phyloP scores from a whole-genome alignment of 2,329 filamentous ascomycete genomes.

The Microdochium paspali region DNA sequence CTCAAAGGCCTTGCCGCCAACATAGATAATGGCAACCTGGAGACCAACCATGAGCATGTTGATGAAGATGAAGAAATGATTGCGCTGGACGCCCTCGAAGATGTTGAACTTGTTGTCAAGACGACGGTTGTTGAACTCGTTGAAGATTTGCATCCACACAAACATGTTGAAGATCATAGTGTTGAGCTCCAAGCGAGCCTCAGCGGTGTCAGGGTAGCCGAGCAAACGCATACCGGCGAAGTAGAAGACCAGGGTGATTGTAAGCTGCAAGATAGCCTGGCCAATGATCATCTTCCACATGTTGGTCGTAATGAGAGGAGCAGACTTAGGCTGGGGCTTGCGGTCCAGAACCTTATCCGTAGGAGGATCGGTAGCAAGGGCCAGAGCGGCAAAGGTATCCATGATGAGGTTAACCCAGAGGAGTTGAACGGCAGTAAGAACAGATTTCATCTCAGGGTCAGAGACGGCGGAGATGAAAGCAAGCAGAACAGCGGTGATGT shows the following conservation, averaged over 20 bases:
- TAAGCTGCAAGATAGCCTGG: constrained; percentile 50
- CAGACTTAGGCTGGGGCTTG: constrained; percentile 48
- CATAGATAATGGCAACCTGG: constrained; percentile 47
- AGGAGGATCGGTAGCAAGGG: constrained; percentile 54
- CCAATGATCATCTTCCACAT: constrained; percentile 62
- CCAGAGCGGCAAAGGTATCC: constrained; percentile 59
- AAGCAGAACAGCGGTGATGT: constrained; percentile 57
- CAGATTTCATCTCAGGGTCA: constrained; percentile 41
- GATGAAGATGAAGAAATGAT: constrained; percentile 49
- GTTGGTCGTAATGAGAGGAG: constrained; percentile 60
- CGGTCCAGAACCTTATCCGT: constrained; percentile 47
- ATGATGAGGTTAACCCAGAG: constrained; percentile 64
- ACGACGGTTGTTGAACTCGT: constrained; percentile 56
- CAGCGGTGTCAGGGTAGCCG: constrained; percentile 27
- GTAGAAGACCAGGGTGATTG: constrained; percentile 49
- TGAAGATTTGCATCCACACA: constrained; percentile 67
- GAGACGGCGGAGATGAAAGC: constrained; percentile 57
- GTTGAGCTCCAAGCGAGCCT: constrained; percentile 31
- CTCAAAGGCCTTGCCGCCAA: constrained; percentile 44
- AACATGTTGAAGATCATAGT: constrained; percentile 62
- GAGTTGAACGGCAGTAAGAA: constrained; percentile 57
- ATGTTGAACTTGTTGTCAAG: constrained; percentile 55
- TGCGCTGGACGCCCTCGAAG: constrained; percentile 45
- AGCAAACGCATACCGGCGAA: constrained; percentile 51
- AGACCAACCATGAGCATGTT: constrained; percentile 46